phyloP scores from a whole-genome alignment of 1,284 basidiomycete genomes.

The Tilletia setariae region DNA sequence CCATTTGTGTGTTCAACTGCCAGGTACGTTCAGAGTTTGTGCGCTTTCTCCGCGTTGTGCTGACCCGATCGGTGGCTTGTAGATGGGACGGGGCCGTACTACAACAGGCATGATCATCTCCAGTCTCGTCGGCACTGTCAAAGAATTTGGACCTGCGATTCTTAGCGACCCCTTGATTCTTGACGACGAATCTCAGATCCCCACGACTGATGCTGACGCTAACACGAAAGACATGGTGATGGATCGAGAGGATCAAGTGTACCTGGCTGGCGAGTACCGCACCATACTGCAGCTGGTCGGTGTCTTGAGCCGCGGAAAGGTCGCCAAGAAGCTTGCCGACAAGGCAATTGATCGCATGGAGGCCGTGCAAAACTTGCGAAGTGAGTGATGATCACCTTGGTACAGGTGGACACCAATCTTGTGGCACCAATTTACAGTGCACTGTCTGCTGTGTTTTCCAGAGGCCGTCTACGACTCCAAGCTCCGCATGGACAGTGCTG shows the following conservation, averaged over 20 bases:
- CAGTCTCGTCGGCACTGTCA: constrained; percentile 45
- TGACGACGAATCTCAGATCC: constrained; percentile 16
- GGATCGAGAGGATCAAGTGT: constrained; percentile 53
- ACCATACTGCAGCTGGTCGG: constrained; percentile 89
- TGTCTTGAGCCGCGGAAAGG: constrained; percentile 81
- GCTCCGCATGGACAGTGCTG: constrained; percentile 46
- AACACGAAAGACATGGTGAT: constrained; percentile 25
- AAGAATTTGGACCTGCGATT: constrained; percentile 39
- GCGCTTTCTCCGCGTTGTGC: no score
- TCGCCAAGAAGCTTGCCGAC: constrained; percentile 90
- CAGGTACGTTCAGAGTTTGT: constrained; percentile 16
- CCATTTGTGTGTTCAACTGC: constrained; percentile 49
- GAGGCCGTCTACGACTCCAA: constrained; percentile 50
- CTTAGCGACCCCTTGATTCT: constrained; percentile 15
- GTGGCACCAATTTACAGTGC: not conserved
- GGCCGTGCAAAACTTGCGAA: constrained; percentile 51
- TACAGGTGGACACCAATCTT: no score
- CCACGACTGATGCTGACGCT: not conserved
- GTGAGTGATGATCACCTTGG: not conserved
- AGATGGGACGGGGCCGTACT: constrained; percentile 53
- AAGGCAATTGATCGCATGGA: constrained; percentile 56
- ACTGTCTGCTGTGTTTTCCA: not conserved
- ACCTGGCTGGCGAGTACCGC: constrained; percentile 81
- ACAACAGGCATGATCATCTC: constrained; percentile 54
- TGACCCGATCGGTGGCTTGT: no score